These are phyloP conservation scores for Blastocystis hominis DNA, from an alignment of 352 stramenopile species.

Conservation along the genomic window DNA sequence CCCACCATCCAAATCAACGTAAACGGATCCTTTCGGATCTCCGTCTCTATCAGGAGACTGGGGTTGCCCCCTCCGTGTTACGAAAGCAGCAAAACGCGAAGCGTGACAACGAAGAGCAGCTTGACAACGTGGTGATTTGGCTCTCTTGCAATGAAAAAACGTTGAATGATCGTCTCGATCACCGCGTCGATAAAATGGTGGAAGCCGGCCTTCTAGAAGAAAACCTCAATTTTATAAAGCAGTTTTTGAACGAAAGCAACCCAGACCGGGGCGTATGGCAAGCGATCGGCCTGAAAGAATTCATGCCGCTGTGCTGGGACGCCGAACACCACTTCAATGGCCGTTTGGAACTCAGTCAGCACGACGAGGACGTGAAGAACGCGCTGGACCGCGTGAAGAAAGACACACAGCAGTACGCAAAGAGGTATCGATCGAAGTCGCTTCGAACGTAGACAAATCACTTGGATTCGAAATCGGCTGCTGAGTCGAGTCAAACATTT, in stretches of 20 bases:
- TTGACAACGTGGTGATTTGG: conserved; percentile 72
- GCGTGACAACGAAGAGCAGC: conserved; percentile 64
- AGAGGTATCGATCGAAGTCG: conserved; percentile 55
- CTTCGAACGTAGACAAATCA: conserved; percentile 66
- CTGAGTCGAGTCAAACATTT: conserved; percentile 73
- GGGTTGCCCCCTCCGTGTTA: conserved; percentile 61
- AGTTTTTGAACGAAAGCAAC: conserved; percentile 62
- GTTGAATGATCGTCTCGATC: conserved; percentile 67
- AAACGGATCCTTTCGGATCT: conserved; percentile 73
- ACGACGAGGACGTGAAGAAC: conserved; percentile 62
- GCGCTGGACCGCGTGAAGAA: conserved; percentile 72
- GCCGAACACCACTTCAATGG: conserved; percentile 62
- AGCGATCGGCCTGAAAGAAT: conserved; percentile 80
- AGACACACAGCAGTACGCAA: conserved; percentile 73
- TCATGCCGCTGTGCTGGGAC: conserved; percentile 71
- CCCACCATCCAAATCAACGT: conserved; percentile 72
- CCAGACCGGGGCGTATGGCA: conserved; percentile 69
- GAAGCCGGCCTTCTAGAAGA: conserved; percentile 71
- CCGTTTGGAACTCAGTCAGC: not conserved
- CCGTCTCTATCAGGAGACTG: conserved; percentile 73
- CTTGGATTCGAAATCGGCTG: conserved; percentile 77
- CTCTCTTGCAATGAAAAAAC: conserved; percentile 69
- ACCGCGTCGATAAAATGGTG: conserved; percentile 71
- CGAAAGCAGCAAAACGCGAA: conserved; percentile 67
- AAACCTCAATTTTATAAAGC: conserved; percentile 62